Evolutionary conservation across 352 stramenopile species (phyloP), one percentile per base, ranked within the genome.

Genomic region (Phytophthora sansomeana): DNA sequence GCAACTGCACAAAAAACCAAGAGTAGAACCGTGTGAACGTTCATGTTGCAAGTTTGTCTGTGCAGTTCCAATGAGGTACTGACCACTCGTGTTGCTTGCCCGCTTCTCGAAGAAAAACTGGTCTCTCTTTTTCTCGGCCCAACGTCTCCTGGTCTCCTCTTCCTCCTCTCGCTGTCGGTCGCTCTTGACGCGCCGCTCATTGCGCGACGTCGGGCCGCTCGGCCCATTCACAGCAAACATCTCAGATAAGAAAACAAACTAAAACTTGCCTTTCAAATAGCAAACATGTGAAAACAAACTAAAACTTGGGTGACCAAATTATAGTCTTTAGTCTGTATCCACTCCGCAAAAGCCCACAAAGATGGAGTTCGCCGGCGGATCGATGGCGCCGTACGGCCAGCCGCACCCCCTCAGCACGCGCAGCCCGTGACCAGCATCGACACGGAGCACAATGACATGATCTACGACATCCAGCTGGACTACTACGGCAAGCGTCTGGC

Each of bases 401-500:
- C 42, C 35, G 19, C 58, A 73, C 29, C 24, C 1, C 17, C 10
- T 32, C 65, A 76, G 19, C 47, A 58, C 21, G 21, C 21, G 39
- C 51, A 51, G 43, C 81, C 86, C 6, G 55, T 84, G 47, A 63
- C 72, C 28, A 92, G 82, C 50, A 89, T 96, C 42, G 86, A 95
- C 69, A 96, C 87, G 53, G 86, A 95, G 63, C 89, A 96, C 68
- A 92, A 91, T 35, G 89, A 94, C 72, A 93, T 93, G 83, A 90
- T 96, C 58, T 90, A 93, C 67, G 89, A 96, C 72, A 93, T 95
- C 32, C 87, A 96, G 71, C 77, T 96, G 58, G 87, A 96, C 58
- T 96, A 95, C 63, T 94, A 96, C 61, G 85, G 87, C 63, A 94
- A 95, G 60, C 84, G 85, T 26, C 72, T 96, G 42, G 84, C 66